These are phyloP conservation scores for Leccinum huronense DNA, from an alignment of 1,284 basidiomycete species.

Conservation along the genomic window DNA sequence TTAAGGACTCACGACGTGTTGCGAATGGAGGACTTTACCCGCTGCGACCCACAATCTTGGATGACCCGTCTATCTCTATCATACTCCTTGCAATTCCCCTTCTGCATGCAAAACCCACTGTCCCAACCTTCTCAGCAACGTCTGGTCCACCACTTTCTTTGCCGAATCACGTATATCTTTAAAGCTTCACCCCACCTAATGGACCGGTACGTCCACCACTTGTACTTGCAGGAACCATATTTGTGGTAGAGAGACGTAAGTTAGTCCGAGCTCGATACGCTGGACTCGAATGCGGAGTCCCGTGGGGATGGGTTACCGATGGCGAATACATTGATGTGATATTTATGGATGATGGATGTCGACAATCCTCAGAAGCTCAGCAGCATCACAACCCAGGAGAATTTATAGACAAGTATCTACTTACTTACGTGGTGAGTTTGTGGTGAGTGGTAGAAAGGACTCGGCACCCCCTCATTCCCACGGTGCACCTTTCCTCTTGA, in stretches of 20 bases:
- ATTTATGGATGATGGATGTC: too few relatives aligned
- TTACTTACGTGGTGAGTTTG: too few relatives aligned
- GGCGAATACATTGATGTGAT: slow-evolving; percentile 9
- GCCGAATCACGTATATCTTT: slow-evolving; percentile 33
- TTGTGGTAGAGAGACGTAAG: slow-evolving; percentile 24
- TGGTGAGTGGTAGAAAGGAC: too few relatives aligned
- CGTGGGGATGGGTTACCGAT: slow-evolving; percentile 16
- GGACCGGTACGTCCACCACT: background rate
- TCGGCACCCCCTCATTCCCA: too few relatives aligned
- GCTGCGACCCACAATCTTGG: slow-evolving; percentile 38
- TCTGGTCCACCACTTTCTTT: slow-evolving; percentile 37
- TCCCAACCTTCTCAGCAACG: slow-evolving; percentile 38
- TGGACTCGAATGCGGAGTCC: slow-evolving; percentile 23
- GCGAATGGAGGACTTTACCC: slow-evolving; percentile 22
- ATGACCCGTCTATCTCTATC: slow-evolving; percentile 32
- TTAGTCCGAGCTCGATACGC: slow-evolving; percentile 21
- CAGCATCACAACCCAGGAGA: too few relatives aligned
- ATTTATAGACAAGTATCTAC: too few relatives aligned
- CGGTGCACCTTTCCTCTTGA: too few relatives aligned
- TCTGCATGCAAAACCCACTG: slow-evolving; percentile 42
- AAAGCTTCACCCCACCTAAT: slow-evolving; percentile 18
- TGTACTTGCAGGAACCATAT: slow-evolving; percentile 27
- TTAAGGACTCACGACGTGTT: background rate
- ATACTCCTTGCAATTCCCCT: slow-evolving; percentile 33
- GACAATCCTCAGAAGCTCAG: too few relatives aligned